Base-by-base conservation (phyloP, 2,329 filamentous ascomycete genomes). In the Metarhizium anisopliae region DNA sequence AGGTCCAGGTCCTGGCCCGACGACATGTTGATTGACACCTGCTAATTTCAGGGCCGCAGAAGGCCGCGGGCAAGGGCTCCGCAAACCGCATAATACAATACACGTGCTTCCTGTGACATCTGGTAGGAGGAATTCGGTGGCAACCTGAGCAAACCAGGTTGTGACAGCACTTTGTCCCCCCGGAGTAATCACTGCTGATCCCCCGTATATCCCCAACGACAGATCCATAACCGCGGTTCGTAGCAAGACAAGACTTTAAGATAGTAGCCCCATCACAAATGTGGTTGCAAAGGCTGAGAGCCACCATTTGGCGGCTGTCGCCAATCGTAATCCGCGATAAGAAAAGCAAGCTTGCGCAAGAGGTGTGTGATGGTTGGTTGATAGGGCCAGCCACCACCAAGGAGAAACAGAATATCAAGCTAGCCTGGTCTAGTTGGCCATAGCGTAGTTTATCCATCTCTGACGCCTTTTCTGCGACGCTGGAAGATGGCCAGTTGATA, bases 311-410 rank as follows among this genome's bases (percentile, higher is more conserved):
- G 32, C 29, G 47, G 20, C 16, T 50, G 30, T 16, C 52, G 52
- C 55, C 55, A 54, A 57, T 53, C 8, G 20, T 16, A 36, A 29
- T 29, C 30, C 29, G 53, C 53, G 53, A 55, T 55, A 55, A 55
- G 53, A 10, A 45, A 45, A 50, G 6, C 29, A 16, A 38, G 25
- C 38, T 30, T 42, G 47, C 14, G 36, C 29, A 42, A 42, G 38
- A 32, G 45, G 47, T 54, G 52, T 25, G 45, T 35, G 14, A 38
- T 50, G 47, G 47, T 51, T 42, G 32, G 45, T 43, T 47, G 43
- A 47, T 47, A 47, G 43, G 43, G 18, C 18, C 32, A 35, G 10
- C 32, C 32, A 35, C 32, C 32, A 47, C 43, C 29, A 20, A n/a
- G n/a, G 43, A 47, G 43, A 11, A 47, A 25, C 43, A 47, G n/a